Evolutionary conservation across 352 stramenopile species (phyloP).

Genomic region (Globisporangium viniferum): DNA sequence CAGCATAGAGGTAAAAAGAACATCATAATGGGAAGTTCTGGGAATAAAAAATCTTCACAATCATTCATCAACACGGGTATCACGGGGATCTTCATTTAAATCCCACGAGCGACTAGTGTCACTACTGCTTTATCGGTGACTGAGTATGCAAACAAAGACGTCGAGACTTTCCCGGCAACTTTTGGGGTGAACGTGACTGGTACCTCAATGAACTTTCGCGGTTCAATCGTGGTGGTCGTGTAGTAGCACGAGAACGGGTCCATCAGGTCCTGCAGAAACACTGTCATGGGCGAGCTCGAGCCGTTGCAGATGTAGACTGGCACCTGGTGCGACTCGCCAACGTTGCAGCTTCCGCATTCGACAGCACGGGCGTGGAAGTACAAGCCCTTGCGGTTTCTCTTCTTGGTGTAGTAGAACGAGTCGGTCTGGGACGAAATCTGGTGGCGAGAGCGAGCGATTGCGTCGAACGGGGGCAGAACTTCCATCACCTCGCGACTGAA

Average conservation of each 20-base stretch:
- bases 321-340: constrained; percentile 75
- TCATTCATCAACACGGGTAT: constrained; percentile 8
- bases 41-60: constrained; percentile 13
- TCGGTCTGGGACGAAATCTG: constrained; percentile 70
- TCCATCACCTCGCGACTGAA: constrained; percentile 37
- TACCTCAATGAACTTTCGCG: constrained; percentile 84
- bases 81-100: constrained; percentile 20
- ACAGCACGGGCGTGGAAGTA: constrained; percentile 86
- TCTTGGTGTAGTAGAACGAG: constrained; percentile 87
- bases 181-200: constrained; percentile 74
- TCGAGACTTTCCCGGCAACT: constrained; percentile 75
- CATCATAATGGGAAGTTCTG: background rate
- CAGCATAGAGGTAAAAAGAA: constrained; percentile 14
- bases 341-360: constrained; percentile 69
- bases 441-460: constrained; percentile 58
- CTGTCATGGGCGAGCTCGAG: constrained; percentile 72
- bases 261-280: constrained; percentile 78
- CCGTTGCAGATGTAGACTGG: constrained; percentile 87
- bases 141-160: constrained; percentile 79
- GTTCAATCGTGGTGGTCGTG: constrained; percentile 72
- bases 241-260: constrained; percentile 77
- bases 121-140: constrained; percentile 76
- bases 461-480: constrained; percentile 50
- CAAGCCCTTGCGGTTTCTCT: constrained; percentile 58
- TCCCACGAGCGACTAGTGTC: constrained; percentile 70